Evolutionary conservation across 202 grass and related monocot species (phyloP), one percentile per base, ranked within the genome.

Genomic region (Saccharum hybrid): DNA sequence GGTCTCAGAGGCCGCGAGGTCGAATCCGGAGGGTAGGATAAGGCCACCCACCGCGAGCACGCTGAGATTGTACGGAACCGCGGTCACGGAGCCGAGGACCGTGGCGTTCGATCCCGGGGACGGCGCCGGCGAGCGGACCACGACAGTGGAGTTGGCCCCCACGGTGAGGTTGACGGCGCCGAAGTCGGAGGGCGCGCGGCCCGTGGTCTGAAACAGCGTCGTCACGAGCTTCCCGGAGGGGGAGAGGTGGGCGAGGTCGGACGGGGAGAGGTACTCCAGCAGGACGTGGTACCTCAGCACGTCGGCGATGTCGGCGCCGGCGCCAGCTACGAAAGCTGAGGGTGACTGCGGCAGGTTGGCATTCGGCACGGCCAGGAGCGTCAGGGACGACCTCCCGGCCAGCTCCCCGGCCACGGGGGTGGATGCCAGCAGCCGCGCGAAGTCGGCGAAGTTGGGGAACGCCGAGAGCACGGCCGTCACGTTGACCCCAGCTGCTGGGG

Each of bases 281-380:
- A 98, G 90, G 79, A 95, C 88, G 78, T 98, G 96, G 85, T 98
- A 98, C n/a, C 96, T 83, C 40, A 98, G 86, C 54, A 98, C 91
- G 83, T 98, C 96, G 33, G 91, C 91, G 65, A 98, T 88, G 89
- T 95, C 92, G 54, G 92, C 87, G 68, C 89, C 87, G 7, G 93
- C 82, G 79, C 86, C 86, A 14, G 92, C 76, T 39, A 88, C 88
- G 85, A 90, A 92, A 12, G 85, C 89, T 13, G 84, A 78, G 54
- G 84, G 90, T 48, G 90, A 90, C 39, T 65, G 90, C 66, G 88
- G 90, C 72, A 98, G 87, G 87, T 85, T 88, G 51, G 78, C 57
- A 72, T 98, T 90, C 28, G 92, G 96, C 21, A 98, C 96, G 13
- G 89, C 96, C 57, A 98, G 92, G 62, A 98, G 87, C 54, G 96